A percentile compares a stretch with the other conserved stretches of the same genome.
These are phyloP conservation scores for Xerocomus nothofagi DNA, from an alignment of 1,284 basidiomycete species.

Conservation along the genomic window DNA sequence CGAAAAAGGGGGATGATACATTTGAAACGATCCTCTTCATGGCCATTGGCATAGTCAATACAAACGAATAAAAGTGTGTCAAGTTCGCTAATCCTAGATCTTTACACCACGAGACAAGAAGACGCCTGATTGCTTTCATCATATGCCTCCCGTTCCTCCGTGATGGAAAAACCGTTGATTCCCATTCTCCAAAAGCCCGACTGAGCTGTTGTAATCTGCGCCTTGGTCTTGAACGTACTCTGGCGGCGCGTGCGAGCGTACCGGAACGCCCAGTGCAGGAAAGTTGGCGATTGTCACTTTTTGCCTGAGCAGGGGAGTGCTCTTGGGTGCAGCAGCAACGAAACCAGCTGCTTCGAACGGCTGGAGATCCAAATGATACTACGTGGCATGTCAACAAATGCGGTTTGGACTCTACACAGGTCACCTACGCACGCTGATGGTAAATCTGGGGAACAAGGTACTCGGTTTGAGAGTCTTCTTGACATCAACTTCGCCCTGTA, in stretches of 20 bases:
- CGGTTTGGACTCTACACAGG: not conserved
- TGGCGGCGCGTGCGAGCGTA: constrained; percentile 53
- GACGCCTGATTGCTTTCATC: not conserved
- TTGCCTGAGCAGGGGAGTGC: constrained; percentile 41
- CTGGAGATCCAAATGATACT: constrained; percentile 52
- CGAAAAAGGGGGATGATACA: constrained; percentile 57
- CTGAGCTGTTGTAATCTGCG: constrained; percentile 51
- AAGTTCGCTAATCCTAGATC: not conserved
- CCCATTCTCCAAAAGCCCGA: constrained; percentile 56
- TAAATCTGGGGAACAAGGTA: constrained; percentile 54
- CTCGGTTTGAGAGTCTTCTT: constrained; percentile 47
- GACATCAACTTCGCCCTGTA: constrained; percentile 55
- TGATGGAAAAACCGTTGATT: constrained; percentile 51
- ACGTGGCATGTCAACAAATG: not conserved
- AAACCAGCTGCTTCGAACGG: constrained; percentile 50
- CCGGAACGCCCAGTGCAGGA: constrained; percentile 41
- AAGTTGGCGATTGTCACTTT: constrained; percentile 44
- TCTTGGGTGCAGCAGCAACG: constrained; percentile 25
- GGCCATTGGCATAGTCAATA: constrained; percentile 37
- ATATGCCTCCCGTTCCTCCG: constrained; percentile 12
- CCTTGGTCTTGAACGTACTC: constrained; percentile 46
- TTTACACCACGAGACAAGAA: not conserved
- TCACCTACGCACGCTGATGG: constrained; percentile 40
- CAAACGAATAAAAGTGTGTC: constrained; percentile 2
- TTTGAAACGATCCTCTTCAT: constrained; percentile 71